Conservation (phyloP, 768 basidiomycete species). For the Cytidiella melzeri region DNA sequence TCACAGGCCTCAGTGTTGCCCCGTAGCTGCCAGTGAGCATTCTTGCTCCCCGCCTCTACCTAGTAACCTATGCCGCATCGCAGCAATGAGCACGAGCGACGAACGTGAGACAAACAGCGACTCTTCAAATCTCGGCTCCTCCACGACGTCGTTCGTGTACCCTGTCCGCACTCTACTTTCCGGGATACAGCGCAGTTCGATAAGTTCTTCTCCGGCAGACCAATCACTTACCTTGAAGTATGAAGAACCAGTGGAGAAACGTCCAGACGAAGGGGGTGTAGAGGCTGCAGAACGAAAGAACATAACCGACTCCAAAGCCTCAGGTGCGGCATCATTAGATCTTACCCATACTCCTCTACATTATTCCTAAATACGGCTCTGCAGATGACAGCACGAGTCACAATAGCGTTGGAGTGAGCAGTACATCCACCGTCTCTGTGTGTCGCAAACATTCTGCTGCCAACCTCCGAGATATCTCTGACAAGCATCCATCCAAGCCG, state of each 20-base stretch:
- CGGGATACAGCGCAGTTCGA: conserved; percentile 20
- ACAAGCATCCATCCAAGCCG: conserved; percentile 15
- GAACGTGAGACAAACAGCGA: too few species aligned
- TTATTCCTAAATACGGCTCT: not conserved
- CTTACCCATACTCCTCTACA: not conserved
- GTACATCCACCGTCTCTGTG: too few species aligned
- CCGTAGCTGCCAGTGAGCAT: too few species aligned
- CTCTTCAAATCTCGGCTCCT: too few species aligned
- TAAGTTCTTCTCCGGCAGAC: not conserved
- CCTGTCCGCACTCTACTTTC: conserved; percentile 30
- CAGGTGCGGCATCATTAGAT: not conserved
- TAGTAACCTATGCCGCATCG: too few species aligned
- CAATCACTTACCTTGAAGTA: not conserved
- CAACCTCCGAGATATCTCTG: conserved; percentile 20
- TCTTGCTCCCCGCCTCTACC: too few species aligned
- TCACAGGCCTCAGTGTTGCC: too few species aligned
- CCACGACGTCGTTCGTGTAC: conserved; percentile 25
- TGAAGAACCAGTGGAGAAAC: not conserved
- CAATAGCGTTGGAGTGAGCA: too few species aligned
- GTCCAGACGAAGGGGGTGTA: too few species aligned
- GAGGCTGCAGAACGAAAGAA: too few species aligned
- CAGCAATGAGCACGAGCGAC: too few species aligned
- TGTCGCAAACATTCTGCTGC: conserved; percentile 8
- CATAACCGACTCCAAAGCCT: too few species aligned
- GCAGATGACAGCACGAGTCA: not conserved